Evolutionary conservation across 1,284 basidiomycete genomes (phyloP).

Genomic region (Ganoderma resinaceum): DNA sequence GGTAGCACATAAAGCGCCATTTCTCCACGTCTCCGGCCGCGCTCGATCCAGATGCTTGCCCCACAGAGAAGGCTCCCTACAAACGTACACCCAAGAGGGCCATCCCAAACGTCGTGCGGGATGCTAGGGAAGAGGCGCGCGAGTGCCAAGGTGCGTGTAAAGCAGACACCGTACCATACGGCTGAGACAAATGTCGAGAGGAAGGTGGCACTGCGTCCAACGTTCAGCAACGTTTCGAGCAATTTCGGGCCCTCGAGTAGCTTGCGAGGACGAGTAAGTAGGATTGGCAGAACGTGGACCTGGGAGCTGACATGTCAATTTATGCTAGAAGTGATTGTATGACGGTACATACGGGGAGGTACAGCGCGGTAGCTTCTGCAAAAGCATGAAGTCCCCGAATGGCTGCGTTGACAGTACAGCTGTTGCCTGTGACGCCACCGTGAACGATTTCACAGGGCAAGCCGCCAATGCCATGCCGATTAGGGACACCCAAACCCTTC

Average conservation of each 20-base stretch:
- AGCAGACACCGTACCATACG: slow-evolving; percentile 73
- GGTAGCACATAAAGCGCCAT: slow-evolving; percentile 82
- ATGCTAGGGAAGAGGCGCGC: slow-evolving; percentile 68
- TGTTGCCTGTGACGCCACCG: slow-evolving; percentile 56
- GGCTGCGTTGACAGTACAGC: slow-evolving; percentile 64
- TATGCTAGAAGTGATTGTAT: slow-evolving; percentile 10
- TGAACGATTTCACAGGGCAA: slow-evolving; percentile 79
- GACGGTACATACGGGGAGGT: slow-evolving; percentile 63
- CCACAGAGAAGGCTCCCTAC: slow-evolving; percentile 77
- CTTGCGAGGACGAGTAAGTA: slow-evolving; percentile 62
- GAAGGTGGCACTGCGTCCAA: slow-evolving; percentile 72
- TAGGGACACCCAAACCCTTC: slow-evolving; percentile 59
- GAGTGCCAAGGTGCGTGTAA: slow-evolving; percentile 67
- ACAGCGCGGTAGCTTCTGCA: slow-evolving; percentile 65
- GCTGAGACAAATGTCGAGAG: slow-evolving; percentile 74
- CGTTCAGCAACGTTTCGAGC: slow-evolving; percentile 51
- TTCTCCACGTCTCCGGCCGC: slow-evolving; percentile 71
- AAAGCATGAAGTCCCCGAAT: slow-evolving; percentile 64
- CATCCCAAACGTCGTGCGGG: slow-evolving; percentile 80
- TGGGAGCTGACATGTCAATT: slow-evolving; percentile 36
- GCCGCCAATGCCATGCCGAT: slow-evolving; percentile 63
- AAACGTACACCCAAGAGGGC: slow-evolving; percentile 70
- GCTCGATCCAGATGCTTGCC: slow-evolving; percentile 78
- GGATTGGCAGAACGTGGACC: slow-evolving; percentile 72
- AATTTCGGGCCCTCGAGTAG: slow-evolving; percentile 53